Percentiles rank a stretch among this genome's conserved stretches.
phyloP scores from a whole-genome alignment of 108 stramenopile species.

The Parietichytrium sp. region DNA sequence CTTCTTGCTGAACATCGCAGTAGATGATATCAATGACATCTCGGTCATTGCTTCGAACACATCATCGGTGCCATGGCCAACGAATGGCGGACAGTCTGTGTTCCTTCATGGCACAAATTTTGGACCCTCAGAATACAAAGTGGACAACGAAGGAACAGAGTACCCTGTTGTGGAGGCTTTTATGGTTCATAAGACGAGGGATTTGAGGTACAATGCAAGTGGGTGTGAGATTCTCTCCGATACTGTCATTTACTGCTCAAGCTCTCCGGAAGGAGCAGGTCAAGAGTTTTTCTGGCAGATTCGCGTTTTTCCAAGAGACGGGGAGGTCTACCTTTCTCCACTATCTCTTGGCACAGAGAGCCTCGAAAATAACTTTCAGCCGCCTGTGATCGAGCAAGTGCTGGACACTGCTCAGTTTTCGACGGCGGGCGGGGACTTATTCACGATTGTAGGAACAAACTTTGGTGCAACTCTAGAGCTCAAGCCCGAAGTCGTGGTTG shows the following conservation, averaged over 20 bases:
- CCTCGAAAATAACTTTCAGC: background rate
- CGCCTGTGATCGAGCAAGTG: background rate
- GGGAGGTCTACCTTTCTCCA: background rate
- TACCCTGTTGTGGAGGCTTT: background rate
- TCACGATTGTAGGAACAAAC: background rate
- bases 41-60: background rate
- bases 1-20: background rate
- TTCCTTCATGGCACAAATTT: background rate
- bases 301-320: background rate
- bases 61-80: background rate
- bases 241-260: background rate
- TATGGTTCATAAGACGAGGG: slow-evolving; percentile 10
- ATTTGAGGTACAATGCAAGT: background rate
- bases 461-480: background rate
- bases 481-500: background rate
- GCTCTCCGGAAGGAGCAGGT: background rate
- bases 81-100: background rate
- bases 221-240: background rate
- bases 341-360: background rate
- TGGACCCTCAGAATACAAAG: slow-evolving; percentile 1
- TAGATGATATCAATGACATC: background rate
- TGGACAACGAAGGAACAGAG: background rate
- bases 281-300: background rate
- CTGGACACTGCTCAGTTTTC: background rate
- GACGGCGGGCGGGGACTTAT: background rate